Percentiles rank a stretch among this genome's conserved stretches.
phyloP scores from a whole-genome alignment of 73 alveolate genomes.

The Paramecium pentaurelia region DNA sequence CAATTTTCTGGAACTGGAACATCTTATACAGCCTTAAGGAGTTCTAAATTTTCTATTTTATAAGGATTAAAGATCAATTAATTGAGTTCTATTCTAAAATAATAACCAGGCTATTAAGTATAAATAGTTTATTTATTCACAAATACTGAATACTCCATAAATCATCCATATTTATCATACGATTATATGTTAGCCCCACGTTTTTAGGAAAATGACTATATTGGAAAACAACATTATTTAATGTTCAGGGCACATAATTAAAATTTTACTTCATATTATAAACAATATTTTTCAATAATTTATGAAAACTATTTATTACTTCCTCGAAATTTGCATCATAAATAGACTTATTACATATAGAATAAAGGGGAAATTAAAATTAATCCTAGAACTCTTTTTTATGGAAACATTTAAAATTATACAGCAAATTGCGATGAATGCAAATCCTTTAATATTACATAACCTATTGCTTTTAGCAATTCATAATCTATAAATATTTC shows the following conservation, averaged over 20 bases:
- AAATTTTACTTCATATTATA: neutral
- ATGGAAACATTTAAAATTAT: neutral
- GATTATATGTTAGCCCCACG: neutral
- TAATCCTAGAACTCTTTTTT: neutral
- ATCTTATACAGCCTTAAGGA: neutral
- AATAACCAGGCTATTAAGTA: neutral
- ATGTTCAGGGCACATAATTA: neutral
- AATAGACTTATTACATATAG: neutral
- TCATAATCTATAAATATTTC: neutral
- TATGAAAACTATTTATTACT: neutral
- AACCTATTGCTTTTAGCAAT: neutral
- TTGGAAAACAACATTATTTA: neutral
- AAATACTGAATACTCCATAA: neutral
- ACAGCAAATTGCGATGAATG: neutral
- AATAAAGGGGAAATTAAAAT: too few relatives aligned
- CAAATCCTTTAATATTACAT: neutral
- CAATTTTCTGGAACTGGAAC: too few relatives aligned
- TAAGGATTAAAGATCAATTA: neutral
- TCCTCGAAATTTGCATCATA: neutral
- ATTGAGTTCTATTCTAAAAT: neutral
- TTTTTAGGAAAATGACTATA: neutral
- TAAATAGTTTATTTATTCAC: neutral
- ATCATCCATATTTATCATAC: neutral
- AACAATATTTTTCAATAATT: neutral
- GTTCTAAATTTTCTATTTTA: neutral